Conservation (phyloP, 352 stramenopile genomes). For the Phytophthora idaei region DNA sequence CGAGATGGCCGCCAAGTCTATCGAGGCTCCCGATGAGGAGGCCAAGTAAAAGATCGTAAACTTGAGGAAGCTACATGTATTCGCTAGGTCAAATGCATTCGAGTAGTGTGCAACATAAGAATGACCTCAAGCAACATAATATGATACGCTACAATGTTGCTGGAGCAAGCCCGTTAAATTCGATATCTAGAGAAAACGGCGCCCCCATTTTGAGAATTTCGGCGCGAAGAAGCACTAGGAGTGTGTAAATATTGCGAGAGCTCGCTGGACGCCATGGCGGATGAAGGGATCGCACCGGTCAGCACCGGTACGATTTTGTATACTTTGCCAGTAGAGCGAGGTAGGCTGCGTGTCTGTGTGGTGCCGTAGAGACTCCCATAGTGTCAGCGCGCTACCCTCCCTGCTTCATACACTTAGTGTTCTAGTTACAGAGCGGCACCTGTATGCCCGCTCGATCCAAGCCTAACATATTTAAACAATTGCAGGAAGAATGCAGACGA, state of each 20-base stretch:
- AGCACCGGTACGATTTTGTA: constrained; percentile 45
- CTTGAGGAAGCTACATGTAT: background rate
- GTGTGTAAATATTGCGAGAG: background rate
- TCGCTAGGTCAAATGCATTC: background rate
- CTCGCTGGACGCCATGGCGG: constrained; percentile 27
- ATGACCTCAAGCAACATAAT: background rate
- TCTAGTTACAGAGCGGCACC: constrained; percentile 21
- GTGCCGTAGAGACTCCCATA: background rate
- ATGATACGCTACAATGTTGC: background rate
- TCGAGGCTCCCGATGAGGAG: constrained; percentile 40
- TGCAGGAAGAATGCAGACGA: constrained; percentile 7
- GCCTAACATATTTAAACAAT: too few species aligned
- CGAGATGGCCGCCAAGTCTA: constrained; percentile 91
- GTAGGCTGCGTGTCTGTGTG: constrained; percentile 31
- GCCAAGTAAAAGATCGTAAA: constrained; percentile 14
- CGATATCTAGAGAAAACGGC: constrained; percentile 16
- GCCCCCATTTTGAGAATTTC: constrained; percentile 35
- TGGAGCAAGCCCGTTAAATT: constrained; percentile 2
- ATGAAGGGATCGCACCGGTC: constrained; percentile 31
- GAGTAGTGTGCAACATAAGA: background rate
- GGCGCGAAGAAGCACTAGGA: constrained; percentile 4
- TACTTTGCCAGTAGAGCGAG: constrained; percentile 36
- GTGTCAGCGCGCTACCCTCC: background rate
- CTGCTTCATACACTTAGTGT: constrained; percentile 2
- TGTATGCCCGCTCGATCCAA: background rate